These are phyloP conservation scores for Ramaria rubella DNA, from an alignment of 768 basidiomycete species.

Conservation along the genomic window DNA sequence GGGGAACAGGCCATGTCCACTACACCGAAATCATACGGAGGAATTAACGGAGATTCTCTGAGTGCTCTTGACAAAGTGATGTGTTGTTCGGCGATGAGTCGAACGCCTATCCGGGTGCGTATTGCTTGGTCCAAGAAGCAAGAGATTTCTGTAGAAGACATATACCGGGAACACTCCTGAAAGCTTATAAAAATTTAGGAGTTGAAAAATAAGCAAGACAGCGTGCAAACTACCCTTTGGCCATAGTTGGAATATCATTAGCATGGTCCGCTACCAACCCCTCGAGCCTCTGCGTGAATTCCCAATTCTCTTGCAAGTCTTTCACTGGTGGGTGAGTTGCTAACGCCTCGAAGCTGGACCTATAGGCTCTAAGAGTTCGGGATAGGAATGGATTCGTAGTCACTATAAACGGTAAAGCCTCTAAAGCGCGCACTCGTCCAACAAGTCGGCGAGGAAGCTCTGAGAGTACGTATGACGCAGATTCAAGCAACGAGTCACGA, in stretches of 20 bases:
- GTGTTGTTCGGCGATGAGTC: slow-evolving; percentile 87
- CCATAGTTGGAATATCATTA: slow-evolving; percentile 86
- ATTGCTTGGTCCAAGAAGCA: slow-evolving; percentile 80
- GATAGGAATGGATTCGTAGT: slow-evolving; percentile 86
- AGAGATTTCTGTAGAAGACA: slow-evolving; percentile 73
- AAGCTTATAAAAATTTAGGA: slow-evolving; percentile 43
- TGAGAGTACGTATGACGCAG: slow-evolving; percentile 65
- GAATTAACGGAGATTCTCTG: slow-evolving; percentile 28
- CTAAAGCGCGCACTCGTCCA: slow-evolving; percentile 64
- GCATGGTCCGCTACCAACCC: slow-evolving; percentile 69
- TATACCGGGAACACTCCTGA: slow-evolving; percentile 79
- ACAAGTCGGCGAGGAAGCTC: slow-evolving; percentile 77
- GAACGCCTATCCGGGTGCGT: slow-evolving; percentile 78
- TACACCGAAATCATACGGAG: slow-evolving; percentile 49
- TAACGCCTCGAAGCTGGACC: slow-evolving; percentile 62
- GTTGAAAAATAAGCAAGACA: neutral
- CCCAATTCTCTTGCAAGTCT: slow-evolving; percentile 60
- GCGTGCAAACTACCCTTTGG: slow-evolving; percentile 58
- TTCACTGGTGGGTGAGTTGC: slow-evolving; percentile 60
- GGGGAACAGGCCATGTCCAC: slow-evolving; percentile 72
- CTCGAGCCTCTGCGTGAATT: slow-evolving; percentile 62
- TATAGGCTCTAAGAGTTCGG: slow-evolving; percentile 59
- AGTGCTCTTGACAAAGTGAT: slow-evolving; percentile 68
- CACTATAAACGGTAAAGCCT: slow-evolving; percentile 78
- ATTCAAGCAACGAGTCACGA: slow-evolving; percentile 60